Conservation (phyloP, 495 filamentous ascomycete genomes). For the Chaetomium tenue region DNA sequence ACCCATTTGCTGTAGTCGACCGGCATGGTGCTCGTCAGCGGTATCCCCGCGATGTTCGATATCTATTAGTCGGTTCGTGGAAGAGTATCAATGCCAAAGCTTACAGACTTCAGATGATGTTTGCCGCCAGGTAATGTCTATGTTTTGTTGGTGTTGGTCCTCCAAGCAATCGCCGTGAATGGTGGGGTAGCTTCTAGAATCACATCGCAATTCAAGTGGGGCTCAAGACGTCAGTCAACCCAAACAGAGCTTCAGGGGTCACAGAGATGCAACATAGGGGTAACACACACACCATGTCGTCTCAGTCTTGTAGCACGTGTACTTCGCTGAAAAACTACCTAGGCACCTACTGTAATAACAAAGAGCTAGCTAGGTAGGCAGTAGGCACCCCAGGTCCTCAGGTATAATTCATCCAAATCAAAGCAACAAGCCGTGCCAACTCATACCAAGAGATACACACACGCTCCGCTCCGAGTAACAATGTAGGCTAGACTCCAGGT, state of each 20-base stretch:
- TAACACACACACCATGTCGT: background rate
- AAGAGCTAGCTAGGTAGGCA: no score
- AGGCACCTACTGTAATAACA: background rate
- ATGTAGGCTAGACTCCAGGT: background rate
- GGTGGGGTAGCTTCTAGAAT: constrained; percentile 27
- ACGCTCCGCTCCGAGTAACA: background rate
- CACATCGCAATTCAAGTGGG: constrained; percentile 11
- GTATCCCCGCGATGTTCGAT: background rate
- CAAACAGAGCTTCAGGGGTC: background rate
- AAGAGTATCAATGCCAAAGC: background rate
- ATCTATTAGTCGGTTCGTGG: background rate
- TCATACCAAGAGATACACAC: background rate
- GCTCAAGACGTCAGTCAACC: constrained; percentile 12
- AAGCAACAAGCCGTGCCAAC: constrained; percentile 2
- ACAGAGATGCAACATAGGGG: background rate
- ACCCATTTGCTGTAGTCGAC: constrained; percentile 96
- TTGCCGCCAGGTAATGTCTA: background rate
- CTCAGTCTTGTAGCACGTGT: background rate
- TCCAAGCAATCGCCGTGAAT: constrained; percentile 1
- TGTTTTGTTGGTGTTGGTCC: background rate
- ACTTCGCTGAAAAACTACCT: background rate
- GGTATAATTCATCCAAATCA: background rate
- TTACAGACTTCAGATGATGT: background rate
- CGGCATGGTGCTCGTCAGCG: constrained; percentile 60
- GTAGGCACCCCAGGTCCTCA: background rate